Base-by-base conservation (phyloP, 768 basidiomycete species). In the Podaxis mareebaensis region DNA sequence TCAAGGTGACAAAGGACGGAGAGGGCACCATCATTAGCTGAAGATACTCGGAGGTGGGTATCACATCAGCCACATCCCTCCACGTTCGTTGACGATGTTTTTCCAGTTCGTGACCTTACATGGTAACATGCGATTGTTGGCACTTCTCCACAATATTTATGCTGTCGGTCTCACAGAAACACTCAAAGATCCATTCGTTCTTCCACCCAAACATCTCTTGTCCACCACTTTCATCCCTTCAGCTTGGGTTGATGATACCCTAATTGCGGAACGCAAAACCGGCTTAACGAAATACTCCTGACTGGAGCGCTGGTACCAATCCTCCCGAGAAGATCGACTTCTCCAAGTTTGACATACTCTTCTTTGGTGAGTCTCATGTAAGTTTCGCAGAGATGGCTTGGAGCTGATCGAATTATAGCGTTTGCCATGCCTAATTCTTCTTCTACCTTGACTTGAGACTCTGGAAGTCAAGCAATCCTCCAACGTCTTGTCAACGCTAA, bases 401-500 rank as follows among this genome's bases (percentile, higher is more conserved):
- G 22, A 4, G 56, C 54, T 66, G 10, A 15, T 26, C 10, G 49
- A 51, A 5, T 59, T 20, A 15, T 60, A 89, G 90, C 90, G 6
- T 93, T 92, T 69, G 90, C 85, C 5, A 83, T 84, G 20, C 88
- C 90, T 5, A 88, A 82, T 62, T 84, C 87, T 12, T 80, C 82
- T 38, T 78, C 75, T 65, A 77, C 75, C 13, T 72, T 92, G 26
- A 73, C 74, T 44, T 87, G 84, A 75, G 84, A 83, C 48, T 73
- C 74, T 44, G 80, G 83, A 26, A 82, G 83, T 40, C 79, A 79
- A 42, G 74, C 78, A 6, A 76, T 87, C 33, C 78, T 93, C 7
- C 76, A 79, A 65, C 73, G 86, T 38, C 78, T 90, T 15, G 90
- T 91, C 28, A 74, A 74, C 17, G 75, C 75, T 52, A 90, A 84